Evolutionary conservation across 345 rosid species (phyloP), one percentile per base, ranked within the genome.

Genomic region (Aegle marmelos): DNA sequence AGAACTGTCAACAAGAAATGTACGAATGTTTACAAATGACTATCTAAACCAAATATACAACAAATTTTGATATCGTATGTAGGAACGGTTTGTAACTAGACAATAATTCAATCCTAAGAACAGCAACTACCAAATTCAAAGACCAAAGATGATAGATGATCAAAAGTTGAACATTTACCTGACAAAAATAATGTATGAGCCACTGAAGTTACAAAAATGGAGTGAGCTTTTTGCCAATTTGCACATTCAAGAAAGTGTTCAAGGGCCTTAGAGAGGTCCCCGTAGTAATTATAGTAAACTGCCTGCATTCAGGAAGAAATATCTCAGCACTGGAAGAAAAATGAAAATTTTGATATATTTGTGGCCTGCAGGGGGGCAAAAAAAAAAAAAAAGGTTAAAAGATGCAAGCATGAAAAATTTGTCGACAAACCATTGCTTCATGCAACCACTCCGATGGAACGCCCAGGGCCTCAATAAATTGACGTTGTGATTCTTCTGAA

Each of bases 221-320:
- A 85, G 89, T 92, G 98, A 88, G 98, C 98, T 76, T 81, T 94
- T 74, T 89, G 97, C 99, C 98, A 96, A 81, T 90, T 89, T 76
- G 84, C 89, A 86, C 98, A 91, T 86, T 86, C 86, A 73, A 96
- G 86, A 78, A 86, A 94, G 84, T 96, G 97, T 76, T 94, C 98
- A 53, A 94, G 91, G 83, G 98, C 98, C 89, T 89, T 89, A 11
- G 76, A 67, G 62, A 88, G 82, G 83, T 96, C 89, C 73, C 92
- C 90, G 36, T 85, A 80, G 84, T 92, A 96, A 85, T 78, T 87
- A 84, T 73, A 83, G 83, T 89, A 94, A 81, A 92, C 89, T 57
- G 97, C 99, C 99, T 94, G 93, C 83, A 84, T 11, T 56, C 50
- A 66, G 24, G 33, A 76, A 30, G 37, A 77, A 77, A 73, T 41